phyloP scores from a whole-genome alignment of 768 basidiomycete genomes.

The Stropharia rugosoannulata region DNA sequence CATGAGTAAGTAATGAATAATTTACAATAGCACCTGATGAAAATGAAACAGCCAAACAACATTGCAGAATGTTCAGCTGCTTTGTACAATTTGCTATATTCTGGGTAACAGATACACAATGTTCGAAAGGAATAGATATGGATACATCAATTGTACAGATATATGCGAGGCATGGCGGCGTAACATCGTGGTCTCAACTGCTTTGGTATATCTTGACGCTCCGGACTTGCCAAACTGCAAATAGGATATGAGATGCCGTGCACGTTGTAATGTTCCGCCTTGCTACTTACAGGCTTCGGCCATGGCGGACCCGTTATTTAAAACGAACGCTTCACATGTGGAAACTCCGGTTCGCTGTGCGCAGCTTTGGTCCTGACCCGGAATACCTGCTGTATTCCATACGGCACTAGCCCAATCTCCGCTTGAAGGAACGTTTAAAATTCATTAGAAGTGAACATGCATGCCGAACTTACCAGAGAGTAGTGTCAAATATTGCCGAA shows the following conservation, averaged over 20 bases:
- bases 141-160: not conserved
- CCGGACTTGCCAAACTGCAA: constrained; percentile 78
- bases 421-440: constrained; percentile 30
- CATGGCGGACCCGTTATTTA: constrained; percentile 68
- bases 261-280: not conserved
- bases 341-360: constrained; percentile 79
- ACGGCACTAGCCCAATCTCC: constrained; percentile 88
- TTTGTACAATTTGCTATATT: too few relatives aligned
- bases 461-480: constrained; percentile 59
- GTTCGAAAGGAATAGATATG: not conserved
- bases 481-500: constrained; percentile 81
- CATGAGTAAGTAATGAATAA: too few relatives aligned
- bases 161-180: not conserved
- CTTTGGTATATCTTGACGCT: constrained; percentile 72
- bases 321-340: constrained; percentile 79
- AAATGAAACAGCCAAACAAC: too few relatives aligned
- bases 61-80: too few relatives aligned
- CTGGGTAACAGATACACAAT: too few relatives aligned
- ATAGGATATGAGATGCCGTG: constrained; percentile 1
- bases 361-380: constrained; percentile 87
- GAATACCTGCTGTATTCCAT: constrained; percentile 74
- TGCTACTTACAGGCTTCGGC: constrained; percentile 72
- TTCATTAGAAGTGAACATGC: not conserved
- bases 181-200: constrained; percentile 9
- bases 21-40: too few relatives aligned